Base-by-base conservation (phyloP, 2,329 filamentous ascomycete genomes). In the Xylaria sp. region DNA sequence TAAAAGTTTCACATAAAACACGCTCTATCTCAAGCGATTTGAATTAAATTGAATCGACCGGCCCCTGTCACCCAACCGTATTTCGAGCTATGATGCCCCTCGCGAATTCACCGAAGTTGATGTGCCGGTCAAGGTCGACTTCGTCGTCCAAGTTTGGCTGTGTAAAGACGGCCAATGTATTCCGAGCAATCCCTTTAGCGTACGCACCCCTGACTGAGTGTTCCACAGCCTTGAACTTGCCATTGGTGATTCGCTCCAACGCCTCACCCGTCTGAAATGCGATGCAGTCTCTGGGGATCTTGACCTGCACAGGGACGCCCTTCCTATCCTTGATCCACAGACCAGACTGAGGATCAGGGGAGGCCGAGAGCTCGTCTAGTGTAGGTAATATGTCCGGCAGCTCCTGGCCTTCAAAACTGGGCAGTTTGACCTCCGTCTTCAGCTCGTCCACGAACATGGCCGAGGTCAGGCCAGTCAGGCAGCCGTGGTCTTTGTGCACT, bases 231-330 rank as follows among this genome's bases (percentile, higher is more conserved):
- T 90, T 92, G 82, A 99, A 97, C 72, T 87, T 88, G 9, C 95
- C 95, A n/a, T 85, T 82, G 0, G 94, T 98, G 74, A 99, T 97
- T 61, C 92, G 83, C 78, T 98, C 90, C 53, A 99, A 81, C 0
- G 94, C 90, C 79, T 97, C 92, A 2, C 94, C 95, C 0, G 94
- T 99, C 81, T 99, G 94, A 75, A 99, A 99, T 0, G 92, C 95
- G 52, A 99, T 89, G 76, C 92, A 95, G 74, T 96, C 93, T 43
- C 89, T 84, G 1, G 94, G 95, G 67, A 99, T 97, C 73, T 89
- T 88, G 69, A 98, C 92, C 77, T 98, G 95, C n/a, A 94, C 90
- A 1, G 91, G 89, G 63, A 89, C 82, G 2, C 92, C 93, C 0
- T 88, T 87, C 46, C 95, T 89, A 31, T 93, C 94, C 75, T 91